These are phyloP conservation scores for Galeopsis tetrahit DNA, from an alignment of 257 asterid genomes.

Conservation along the genomic window DNA sequence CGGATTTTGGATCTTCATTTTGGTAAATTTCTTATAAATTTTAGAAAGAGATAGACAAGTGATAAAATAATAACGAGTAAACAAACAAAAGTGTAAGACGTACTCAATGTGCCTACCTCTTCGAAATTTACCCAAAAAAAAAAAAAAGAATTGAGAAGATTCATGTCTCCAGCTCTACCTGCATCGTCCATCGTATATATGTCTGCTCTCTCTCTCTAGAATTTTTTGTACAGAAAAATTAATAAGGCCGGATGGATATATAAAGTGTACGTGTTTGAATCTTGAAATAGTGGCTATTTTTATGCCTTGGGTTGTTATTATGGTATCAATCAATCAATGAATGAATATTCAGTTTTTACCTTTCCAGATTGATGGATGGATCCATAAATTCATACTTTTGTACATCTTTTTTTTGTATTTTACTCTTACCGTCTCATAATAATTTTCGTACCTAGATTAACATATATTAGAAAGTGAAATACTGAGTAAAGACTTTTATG, in stretches of 20 bases:
- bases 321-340: neutral
- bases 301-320: neutral
- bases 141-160: no score
- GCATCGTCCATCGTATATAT: neutral
- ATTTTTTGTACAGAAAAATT: constrained; percentile 20
- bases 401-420: no score
- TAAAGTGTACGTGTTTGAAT: neutral
- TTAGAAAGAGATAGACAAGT: no score
- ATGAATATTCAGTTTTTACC: neutral
- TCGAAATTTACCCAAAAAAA: no score
- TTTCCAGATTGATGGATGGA: constrained; percentile 2
- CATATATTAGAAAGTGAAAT: no score
- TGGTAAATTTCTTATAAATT: no score
- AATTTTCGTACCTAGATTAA: no score
- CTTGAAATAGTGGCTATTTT: neutral
- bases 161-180: neutral
- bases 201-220: constrained; percentile 6
- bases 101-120: no score
- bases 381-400: neutral
- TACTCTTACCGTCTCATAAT: no score
- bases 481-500: no score
- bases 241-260: neutral
- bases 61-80: no score
- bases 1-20: neutral
- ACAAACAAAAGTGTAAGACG: no score